phyloP scores from a whole-genome alignment of 305 asterid genomes.

The Fraxinus dipetala region DNA sequence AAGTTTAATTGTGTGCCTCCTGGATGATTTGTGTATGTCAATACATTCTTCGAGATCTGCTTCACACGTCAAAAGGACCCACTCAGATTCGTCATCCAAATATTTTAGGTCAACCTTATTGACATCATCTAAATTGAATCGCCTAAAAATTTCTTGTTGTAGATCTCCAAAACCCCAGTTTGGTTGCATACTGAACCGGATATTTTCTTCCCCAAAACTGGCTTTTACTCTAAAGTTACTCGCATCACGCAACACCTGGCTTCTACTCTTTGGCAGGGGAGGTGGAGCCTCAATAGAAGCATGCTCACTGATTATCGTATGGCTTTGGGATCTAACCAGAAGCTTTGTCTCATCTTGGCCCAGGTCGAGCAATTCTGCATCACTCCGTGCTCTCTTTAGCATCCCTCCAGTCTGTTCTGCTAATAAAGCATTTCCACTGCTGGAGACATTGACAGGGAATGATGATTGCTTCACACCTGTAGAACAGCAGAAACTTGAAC shows the following conservation, averaged over 20 bases:
- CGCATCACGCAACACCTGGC: slow-evolving; percentile 26
- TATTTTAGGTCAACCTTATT: slow-evolving; percentile 51
- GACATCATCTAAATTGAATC: slow-evolving; percentile 50
- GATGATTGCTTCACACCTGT: slow-evolving; percentile 29
- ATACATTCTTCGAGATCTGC: slow-evolving; percentile 82
- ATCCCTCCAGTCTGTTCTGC: slow-evolving; percentile 24
- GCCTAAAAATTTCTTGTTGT: slow-evolving; percentile 51
- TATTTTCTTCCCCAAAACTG: slow-evolving; percentile 59
- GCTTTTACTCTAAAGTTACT: slow-evolving; percentile 57
- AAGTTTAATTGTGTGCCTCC: slow-evolving; percentile 50
- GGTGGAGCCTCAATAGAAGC: slow-evolving; percentile 39
- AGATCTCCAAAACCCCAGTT: slow-evolving; percentile 54
- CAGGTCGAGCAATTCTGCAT: slow-evolving; percentile 33
- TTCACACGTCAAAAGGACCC: slow-evolving; percentile 82
- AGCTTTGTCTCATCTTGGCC: slow-evolving; percentile 47
- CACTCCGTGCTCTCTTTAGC: slow-evolving; percentile 30
- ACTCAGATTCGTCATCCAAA: slow-evolving; percentile 72
- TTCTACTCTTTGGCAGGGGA: slow-evolving; percentile 35
- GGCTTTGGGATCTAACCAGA: slow-evolving; percentile 50
- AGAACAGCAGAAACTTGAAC: slow-evolving; percentile 35
- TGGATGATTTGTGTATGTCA: slow-evolving; percentile 54
- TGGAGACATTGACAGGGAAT: slow-evolving; percentile 16
- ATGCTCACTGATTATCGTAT: slow-evolving; percentile 34
- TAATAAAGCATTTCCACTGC: slow-evolving; percentile 19
- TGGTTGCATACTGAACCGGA: slow-evolving; percentile 61